Conservation (phyloP, 1,139 yeast genomes). For the Arxiozyma bovina region DNA sequence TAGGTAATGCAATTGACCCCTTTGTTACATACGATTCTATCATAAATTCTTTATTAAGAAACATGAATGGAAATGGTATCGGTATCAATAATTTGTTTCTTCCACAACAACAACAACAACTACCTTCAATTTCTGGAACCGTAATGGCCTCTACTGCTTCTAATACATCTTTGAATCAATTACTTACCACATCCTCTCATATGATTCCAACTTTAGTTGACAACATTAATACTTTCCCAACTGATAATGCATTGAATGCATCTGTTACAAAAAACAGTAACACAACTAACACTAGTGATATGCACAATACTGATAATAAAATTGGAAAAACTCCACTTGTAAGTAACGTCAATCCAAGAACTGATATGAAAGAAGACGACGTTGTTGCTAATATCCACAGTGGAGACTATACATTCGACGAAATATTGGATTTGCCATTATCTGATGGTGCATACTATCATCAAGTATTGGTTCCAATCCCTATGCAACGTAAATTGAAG, state of each 20-base stretch:
- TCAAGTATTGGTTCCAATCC: conserved; percentile 23
- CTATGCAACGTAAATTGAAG: conserved; percentile 14
- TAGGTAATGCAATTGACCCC: conserved; percentile 25
- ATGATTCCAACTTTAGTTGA: neutral
- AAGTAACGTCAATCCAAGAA: too few species aligned
- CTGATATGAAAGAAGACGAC: neutral
- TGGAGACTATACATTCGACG: conserved; percentile 23
- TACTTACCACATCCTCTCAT: neutral
- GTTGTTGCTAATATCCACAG: conserved; percentile 9
- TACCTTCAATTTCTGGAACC: neutral
- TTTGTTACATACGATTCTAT: conserved; percentile 21
- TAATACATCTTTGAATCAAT: neutral
- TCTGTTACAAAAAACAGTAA: neutral
- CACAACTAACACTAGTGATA: neutral
- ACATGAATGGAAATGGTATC: neutral
- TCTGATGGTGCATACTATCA: conserved; percentile 26
- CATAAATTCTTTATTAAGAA: conserved; percentile 1
- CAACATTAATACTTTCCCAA: neutral
- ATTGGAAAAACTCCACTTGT: neutral
- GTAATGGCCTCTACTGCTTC: neutral
- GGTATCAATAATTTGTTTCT: neutral
- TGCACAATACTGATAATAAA: neutral
- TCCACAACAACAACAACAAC: neutral
- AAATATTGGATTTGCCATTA: conserved; percentile 20
- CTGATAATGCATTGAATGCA: neutral